phyloP scores from a whole-genome alignment of 345 rosid species.

The Camelina neglecta region DNA sequence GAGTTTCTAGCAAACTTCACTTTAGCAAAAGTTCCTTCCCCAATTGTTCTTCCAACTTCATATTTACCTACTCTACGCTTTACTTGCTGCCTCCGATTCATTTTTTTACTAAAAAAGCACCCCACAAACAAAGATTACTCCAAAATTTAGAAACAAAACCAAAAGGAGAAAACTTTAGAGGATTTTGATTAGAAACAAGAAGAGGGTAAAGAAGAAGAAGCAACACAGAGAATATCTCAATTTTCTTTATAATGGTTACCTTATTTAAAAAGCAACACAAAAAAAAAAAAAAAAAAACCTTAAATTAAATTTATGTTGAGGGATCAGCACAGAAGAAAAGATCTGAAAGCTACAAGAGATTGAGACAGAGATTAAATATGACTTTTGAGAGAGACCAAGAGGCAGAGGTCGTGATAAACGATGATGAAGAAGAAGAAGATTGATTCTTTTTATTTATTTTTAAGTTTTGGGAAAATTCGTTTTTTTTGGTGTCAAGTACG shows the following conservation, averaged over 20 bases:
- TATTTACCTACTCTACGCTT: constrained; percentile 90
- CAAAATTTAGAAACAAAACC: background rate
- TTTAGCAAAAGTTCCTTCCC: constrained; percentile 98
- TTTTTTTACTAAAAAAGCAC: background rate
- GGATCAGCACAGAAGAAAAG: constrained; percentile 22
- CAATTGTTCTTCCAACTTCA: constrained; percentile 95
- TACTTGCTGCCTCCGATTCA: constrained; percentile 49
- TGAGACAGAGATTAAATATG: constrained; percentile 3
- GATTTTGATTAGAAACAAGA: background rate
- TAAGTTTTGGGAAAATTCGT: background rate
- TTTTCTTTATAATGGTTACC: background rate
- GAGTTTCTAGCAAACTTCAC: constrained; percentile 95
- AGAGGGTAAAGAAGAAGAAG: constrained; percentile 1
- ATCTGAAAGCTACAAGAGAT: constrained; percentile 29
- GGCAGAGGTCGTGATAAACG: constrained; percentile 35
- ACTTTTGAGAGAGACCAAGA: constrained; percentile 43
- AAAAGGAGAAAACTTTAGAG: background rate
- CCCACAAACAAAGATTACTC: background rate
- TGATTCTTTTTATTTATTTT: background rate
- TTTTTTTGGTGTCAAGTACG: background rate
- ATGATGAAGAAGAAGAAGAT: constrained; percentile 14
- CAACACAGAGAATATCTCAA: background rate
- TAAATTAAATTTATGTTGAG: constrained; percentile 14
- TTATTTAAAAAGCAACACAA: no score
- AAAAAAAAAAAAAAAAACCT: constrained; percentile 33